Evolutionary conservation across 2,329 filamentous ascomycete species (phyloP).

Genomic region (Botrytis sinoallii): DNA sequence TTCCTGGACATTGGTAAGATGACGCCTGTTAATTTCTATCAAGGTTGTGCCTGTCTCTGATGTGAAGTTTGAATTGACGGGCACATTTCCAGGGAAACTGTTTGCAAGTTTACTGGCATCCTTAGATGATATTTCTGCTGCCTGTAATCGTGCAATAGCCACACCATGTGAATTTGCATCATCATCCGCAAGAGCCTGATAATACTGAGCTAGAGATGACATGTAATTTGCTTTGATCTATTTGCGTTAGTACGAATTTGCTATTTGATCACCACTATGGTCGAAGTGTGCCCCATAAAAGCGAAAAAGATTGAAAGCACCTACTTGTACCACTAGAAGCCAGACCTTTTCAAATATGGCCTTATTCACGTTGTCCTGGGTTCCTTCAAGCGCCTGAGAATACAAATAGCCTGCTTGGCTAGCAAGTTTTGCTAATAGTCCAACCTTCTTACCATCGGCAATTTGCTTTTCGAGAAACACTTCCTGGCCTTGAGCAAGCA

Average conservation of each 20-base stretch:
- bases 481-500: conserved; percentile 93
- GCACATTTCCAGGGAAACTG: conserved; percentile 75
- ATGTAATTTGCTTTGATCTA: conserved; percentile 78
- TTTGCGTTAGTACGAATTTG: conserved; percentile 20
- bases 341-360: conserved; percentile 94
- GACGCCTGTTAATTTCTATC: conserved; percentile 79
- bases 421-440: conserved; percentile 85
- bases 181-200: conserved; percentile 86
- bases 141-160: conserved; percentile 77
- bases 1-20: conserved; percentile 75
- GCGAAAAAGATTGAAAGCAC: conserved; percentile 25
- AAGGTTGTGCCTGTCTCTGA: conserved; percentile 74
- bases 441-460: conserved; percentile 87
- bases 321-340: conserved; percentile 76
- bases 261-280: not conserved
- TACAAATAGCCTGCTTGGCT: conserved; percentile 89
- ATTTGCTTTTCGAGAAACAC: conserved; percentile 97
- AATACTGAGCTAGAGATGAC: conserved; percentile 85
- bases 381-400: conserved; percentile 79
- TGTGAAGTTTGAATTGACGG: conserved; percentile 77
- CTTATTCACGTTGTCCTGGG: conserved; percentile 87
- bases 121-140: conserved; percentile 74
- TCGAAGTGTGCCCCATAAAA: not conserved
- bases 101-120: conserved; percentile 75
- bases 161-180: conserved; percentile 84